Evolutionary conservation across 805 yeast species (phyloP), one percentile per base, ranked within the genome.

Genomic region (Metschnikowia arizonensis): DNA sequence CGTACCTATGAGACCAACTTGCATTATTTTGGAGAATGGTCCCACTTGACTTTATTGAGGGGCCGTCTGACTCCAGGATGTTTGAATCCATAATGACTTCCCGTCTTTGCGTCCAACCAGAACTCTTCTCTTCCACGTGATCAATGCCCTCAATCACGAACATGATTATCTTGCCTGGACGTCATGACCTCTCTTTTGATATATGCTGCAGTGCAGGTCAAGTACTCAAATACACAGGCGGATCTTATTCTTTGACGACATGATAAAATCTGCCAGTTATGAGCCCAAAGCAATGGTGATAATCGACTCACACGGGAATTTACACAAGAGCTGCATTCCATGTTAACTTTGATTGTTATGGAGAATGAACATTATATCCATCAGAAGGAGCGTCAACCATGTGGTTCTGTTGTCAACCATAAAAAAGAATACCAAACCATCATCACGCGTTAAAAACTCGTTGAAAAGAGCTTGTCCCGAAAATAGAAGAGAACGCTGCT

Each of bases 281-380:
- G 69, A 66, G 6, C 64, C 65, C 29, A 58, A 49, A 19, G 62
- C 36, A 33, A 68, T 67, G 5, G 65, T 58, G 11, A 65, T 48
- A 21, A 68, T 59, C 9, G 68, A 77, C 70, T 52, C 85, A 83
- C 32, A 78, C 74, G 3, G 85, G 85, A 66, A 77, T 69, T 57
- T 79, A 83, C 53, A 77, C 60, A 25, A 77, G 57, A 1, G 81
- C 76, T 5, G 80, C 67, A 42, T 69, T 56, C 45, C 54, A 78
- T 76, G 8, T 78, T 66, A 8, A 64, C 62, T n/a, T 78, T 77
- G 34, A 77, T 74, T 0, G 79, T 72, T 7, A 72, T 74, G 35
- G 80, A 74, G 52, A 77, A 78, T n/a, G n/a, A n/a, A n/a, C n/a
- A n/a, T n/a, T n/a, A n/a, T n/a, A n/a, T n/a, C n/a, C 68, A 73